Conservation (phyloP, 2,329 filamentous ascomycete genomes). For the Verticillium klebahnii region DNA sequence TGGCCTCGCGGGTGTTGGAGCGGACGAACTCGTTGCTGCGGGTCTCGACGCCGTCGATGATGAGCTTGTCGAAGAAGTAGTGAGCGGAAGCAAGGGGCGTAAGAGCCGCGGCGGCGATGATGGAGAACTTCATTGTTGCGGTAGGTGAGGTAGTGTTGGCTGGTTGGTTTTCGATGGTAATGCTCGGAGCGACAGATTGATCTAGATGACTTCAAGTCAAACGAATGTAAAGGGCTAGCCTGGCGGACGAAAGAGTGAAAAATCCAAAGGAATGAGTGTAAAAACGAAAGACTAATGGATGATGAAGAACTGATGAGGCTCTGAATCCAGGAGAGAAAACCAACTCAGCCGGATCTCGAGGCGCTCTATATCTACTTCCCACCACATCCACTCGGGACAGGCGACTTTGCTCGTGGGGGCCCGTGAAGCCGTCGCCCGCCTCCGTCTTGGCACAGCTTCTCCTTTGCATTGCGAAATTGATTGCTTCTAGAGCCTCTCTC, state of each 20-base stretch:
- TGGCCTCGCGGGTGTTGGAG: slow-evolving; percentile 1
- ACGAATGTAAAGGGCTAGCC: background rate
- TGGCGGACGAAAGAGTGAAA: background rate
- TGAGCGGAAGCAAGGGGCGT: slow-evolving; percentile 2
- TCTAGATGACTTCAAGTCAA: background rate
- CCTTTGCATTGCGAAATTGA: background rate
- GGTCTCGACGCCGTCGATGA: slow-evolving; percentile 1
- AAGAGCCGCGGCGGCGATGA: background rate
- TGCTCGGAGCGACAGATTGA: background rate
- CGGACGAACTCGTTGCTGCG: slow-evolving; percentile 1
- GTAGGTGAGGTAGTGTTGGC: background rate
- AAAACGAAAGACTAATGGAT: background rate
- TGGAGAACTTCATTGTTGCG: slow-evolving; percentile 2
- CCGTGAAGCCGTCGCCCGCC: background rate
- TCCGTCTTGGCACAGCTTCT: background rate
- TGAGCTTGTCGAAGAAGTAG: slow-evolving; percentile 5
- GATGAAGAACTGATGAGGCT: background rate
- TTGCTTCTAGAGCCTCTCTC: background rate
- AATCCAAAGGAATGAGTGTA: background rate
- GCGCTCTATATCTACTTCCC: background rate
- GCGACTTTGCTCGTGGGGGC: too few species aligned
- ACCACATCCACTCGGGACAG: background rate
- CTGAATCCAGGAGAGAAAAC: background rate
- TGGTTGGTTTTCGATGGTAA: background rate
- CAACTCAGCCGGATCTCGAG: background rate